Conservation (phyloP, 2,329 filamentous ascomycete species). For the Pseudogymnoascus sp. region DNA sequence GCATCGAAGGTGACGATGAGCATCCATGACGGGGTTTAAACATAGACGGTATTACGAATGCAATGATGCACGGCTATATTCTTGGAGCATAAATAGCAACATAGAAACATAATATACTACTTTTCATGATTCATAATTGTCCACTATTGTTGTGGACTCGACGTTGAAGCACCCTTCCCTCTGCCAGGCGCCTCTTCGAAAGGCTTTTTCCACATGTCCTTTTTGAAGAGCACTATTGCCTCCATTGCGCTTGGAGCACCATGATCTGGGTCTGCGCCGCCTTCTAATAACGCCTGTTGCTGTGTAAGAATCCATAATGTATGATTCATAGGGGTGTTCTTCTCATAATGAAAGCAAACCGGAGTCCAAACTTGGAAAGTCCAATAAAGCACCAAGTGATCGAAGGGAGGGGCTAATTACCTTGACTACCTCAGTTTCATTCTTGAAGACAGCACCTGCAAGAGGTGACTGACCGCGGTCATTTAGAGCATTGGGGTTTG, state of each 20-base stretch:
- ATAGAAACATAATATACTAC: background rate
- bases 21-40: background rate
- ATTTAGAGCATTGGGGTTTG: constrained; percentile 62
- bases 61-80: constrained; percentile 5
- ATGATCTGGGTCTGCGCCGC: constrained; percentile 47
- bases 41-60: constrained; percentile 8
- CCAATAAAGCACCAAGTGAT: background rate
- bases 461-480: constrained; percentile 62
- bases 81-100: background rate
- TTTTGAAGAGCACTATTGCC: constrained; percentile 45
- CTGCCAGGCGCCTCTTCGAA: constrained; percentile 44
- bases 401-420: constrained; percentile 25
- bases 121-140: background rate
- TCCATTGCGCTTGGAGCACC: constrained; percentile 43
- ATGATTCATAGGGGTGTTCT: background rate
- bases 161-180: constrained; percentile 33
- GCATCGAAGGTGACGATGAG: constrained; percentile 7
- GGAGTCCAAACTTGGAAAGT: background rate
- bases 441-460: constrained; percentile 67
- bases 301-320: constrained; percentile 14
- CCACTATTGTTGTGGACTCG: background rate
- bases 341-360: background rate
- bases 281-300: constrained; percentile 36
- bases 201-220: constrained; percentile 42
- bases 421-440: constrained; percentile 56